Conservation (phyloP, 106 monocot genomes). For the Acorus gramineus region DNA sequence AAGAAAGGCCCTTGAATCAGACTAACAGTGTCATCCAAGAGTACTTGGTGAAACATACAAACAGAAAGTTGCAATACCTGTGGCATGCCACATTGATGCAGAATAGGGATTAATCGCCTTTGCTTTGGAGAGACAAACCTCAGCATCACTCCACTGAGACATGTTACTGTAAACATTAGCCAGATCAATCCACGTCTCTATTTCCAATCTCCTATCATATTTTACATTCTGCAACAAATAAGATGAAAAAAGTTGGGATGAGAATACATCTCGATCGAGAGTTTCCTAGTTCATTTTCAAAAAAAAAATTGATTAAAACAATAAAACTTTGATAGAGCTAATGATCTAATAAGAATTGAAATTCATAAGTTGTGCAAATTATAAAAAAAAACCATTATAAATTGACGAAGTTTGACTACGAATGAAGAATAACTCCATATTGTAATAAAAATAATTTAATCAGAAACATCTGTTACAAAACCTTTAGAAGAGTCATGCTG, state of each 20-base stretch:
- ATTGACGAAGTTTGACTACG: too few relatives aligned
- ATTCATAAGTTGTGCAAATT: neutral
- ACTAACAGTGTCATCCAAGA: too few relatives aligned
- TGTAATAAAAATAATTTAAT: too few relatives aligned
- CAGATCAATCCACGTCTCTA: constrained; percentile 78
- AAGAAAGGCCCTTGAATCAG: too few relatives aligned
- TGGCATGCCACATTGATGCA: constrained; percentile 54
- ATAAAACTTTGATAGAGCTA: neutral
- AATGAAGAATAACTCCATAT: too few relatives aligned
- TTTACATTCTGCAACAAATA: constrained; percentile 24
- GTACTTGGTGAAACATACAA: too few relatives aligned
- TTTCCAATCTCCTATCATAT: constrained; percentile 46
- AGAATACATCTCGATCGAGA: neutral
- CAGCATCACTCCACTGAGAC: constrained; percentile 66
- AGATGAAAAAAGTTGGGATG: neutral
- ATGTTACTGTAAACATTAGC: constrained; percentile 57
- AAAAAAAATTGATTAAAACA: neutral
- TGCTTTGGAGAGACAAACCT: constrained; percentile 65
- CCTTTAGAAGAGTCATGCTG: constrained; percentile 44
- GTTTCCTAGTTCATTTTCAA: neutral
- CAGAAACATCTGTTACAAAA: constrained; percentile 6
- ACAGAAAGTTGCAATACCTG: constrained; percentile 30
- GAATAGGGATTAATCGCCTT: constrained; percentile 48
- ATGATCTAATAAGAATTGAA: neutral
- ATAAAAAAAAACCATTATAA: neutral